Conservation (phyloP, 371 early-diverging fungal species). For the Syncephalis fuscata region DNA sequence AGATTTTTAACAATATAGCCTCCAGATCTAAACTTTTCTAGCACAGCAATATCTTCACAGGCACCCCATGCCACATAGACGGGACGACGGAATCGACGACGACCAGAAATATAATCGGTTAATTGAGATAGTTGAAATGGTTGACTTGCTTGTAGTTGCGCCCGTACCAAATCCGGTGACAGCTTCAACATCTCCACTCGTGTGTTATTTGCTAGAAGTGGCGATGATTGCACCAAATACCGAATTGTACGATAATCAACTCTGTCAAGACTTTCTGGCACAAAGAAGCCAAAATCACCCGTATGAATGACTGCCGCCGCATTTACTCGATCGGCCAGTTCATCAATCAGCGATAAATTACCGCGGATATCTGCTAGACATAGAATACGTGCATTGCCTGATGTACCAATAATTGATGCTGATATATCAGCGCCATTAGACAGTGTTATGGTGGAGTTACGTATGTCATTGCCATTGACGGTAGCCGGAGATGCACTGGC, state of each 20-base stretch:
- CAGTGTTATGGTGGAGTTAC: no score
- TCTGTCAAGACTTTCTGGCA: constrained; percentile 5
- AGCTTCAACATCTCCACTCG: no score
- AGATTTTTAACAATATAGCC: constrained; percentile 34
- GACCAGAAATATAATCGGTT: constrained; percentile 24
- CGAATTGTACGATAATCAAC: constrained; percentile 26
- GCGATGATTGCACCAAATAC: constrained; percentile 20
- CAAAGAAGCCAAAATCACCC: constrained; percentile 50
- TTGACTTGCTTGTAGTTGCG: no score
- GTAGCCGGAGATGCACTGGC: no score
- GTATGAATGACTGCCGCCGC: constrained; percentile 43
- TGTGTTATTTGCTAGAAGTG: constrained; percentile 14
- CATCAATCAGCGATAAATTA: constrained; percentile 38
- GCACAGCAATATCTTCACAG: constrained; percentile 41
- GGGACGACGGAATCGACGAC: constrained; percentile 28
- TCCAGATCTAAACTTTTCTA: constrained; percentile 31
- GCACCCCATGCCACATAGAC: constrained; percentile 52
- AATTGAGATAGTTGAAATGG: constrained; percentile 12
- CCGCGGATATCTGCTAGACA: constrained; percentile 13
- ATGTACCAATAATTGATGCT: no score
- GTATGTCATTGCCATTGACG: no score
- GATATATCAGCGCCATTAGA: no score
- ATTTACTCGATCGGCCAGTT: constrained; percentile 33
- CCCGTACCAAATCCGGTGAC: no score
- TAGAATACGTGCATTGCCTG: no score